A percentile compares a stretch with the other conserved stretches of the same genome.
Conservation (phyloP, 2,329 filamentous ascomycete species). For the Colletotrichum chlorophyti region DNA sequence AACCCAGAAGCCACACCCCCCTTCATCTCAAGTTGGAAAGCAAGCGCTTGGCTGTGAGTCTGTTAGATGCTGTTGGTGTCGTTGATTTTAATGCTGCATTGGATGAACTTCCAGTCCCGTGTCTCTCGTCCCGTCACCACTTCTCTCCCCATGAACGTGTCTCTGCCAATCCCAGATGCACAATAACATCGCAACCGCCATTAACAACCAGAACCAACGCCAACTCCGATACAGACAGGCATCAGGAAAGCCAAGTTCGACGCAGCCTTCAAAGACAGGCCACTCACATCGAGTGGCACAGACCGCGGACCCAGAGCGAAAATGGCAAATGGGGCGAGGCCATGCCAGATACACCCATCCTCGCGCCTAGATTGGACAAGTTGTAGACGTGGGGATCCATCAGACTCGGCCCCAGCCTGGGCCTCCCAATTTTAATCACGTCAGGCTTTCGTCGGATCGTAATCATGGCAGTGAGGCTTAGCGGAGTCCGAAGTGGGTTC, state of each 20-base stretch:
- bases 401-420: conserved; percentile 15
- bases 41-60: conserved; percentile 22
- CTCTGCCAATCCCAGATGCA: background rate
- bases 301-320: background rate
- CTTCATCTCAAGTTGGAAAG: background rate
- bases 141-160: background rate
- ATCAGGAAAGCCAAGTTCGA: background rate
- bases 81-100: too few species aligned
- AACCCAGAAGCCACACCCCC: background rate
- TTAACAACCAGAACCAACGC: background rate
- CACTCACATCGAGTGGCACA: conserved; percentile 8
- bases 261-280: background rate
- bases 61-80: too few species aligned
- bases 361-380: conserved; percentile 16
- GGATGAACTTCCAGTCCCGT: too few species aligned
- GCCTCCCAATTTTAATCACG: conserved; percentile 29
- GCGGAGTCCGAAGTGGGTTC: conserved; percentile 28
- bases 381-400: conserved; percentile 21
- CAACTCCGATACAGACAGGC: background rate
- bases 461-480: conserved; percentile 28
- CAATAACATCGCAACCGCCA: background rate
- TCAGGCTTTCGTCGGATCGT: conserved; percentile 25
- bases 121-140: background rate
- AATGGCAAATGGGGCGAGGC: conserved; percentile 11
- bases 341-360: conserved; percentile 7